Evolutionary conservation across 768 basidiomycete species (phyloP).

Genomic region (Suillus alpinus): DNA sequence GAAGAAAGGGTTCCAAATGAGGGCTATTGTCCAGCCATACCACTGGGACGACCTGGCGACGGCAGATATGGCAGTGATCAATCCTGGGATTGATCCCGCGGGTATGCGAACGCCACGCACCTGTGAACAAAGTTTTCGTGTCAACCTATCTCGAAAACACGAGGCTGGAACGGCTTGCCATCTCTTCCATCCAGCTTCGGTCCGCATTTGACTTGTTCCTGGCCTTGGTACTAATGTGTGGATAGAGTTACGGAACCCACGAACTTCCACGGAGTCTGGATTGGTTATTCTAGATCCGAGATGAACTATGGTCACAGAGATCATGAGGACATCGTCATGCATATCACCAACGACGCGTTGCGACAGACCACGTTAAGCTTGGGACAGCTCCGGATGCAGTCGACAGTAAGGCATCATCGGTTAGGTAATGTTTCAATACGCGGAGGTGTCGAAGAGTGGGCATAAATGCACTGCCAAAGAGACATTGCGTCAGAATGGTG

Average conservation of each 20-base stretch:
- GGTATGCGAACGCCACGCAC: background rate
- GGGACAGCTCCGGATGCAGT: background rate
- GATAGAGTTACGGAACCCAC: slow-evolving; percentile 4
- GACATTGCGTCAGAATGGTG: no score
- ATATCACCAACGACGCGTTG: background rate
- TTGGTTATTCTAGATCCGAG: slow-evolving; percentile 16
- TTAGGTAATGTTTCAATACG: background rate
- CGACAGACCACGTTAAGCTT: background rate
- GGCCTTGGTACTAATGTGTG: slow-evolving; percentile 5
- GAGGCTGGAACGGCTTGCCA: slow-evolving; percentile 20
- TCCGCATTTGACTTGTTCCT: slow-evolving; percentile 5
- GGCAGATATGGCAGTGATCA: slow-evolving; percentile 1
- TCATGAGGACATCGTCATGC: background rate
- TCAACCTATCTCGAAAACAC: slow-evolving; percentile 21
- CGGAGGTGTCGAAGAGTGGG: background rate
- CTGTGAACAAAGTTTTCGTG: slow-evolving; percentile 10
- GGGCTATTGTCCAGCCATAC: slow-evolving; percentile 4
- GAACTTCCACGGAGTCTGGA: slow-evolving; percentile 1
- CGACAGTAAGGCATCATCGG: background rate
- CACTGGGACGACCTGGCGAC: background rate
- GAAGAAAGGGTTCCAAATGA: slow-evolving; percentile 4
- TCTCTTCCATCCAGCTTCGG: slow-evolving; percentile 7
- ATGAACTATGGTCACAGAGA: background rate
- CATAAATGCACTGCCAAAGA: background rate
- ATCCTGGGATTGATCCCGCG: slow-evolving; percentile 3